Conservation (phyloP, 2,329 filamentous ascomycete genomes). For the Diaporthe humulicola region DNA sequence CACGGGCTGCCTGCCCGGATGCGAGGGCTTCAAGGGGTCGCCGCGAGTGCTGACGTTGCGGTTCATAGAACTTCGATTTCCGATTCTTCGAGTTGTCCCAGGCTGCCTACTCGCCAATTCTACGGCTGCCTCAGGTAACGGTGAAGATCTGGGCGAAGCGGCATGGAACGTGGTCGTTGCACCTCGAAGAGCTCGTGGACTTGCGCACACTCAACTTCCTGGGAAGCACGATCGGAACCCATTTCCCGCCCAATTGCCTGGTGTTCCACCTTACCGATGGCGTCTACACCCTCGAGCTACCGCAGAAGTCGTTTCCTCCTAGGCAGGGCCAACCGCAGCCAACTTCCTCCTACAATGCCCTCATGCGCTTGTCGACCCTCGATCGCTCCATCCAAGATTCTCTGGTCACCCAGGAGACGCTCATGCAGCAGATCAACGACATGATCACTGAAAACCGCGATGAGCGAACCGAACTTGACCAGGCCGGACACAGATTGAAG, state of each 20-base stretch:
- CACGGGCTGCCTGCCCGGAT: background rate
- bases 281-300: slow-evolving; percentile 84
- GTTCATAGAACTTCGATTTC: slow-evolving; percentile 83
- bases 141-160: slow-evolving; percentile 81
- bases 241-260: slow-evolving; percentile 84
- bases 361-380: slow-evolving; percentile 90
- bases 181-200: slow-evolving; percentile 81
- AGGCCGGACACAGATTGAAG: slow-evolving; percentile 63
- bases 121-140: slow-evolving; percentile 73
- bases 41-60: slow-evolving; percentile 37
- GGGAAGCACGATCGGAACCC: slow-evolving; percentile 77
- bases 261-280: slow-evolving; percentile 90
- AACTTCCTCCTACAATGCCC: slow-evolving; percentile 86
- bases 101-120: slow-evolving; percentile 70
- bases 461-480: slow-evolving; percentile 55
- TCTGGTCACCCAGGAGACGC: slow-evolving; percentile 78
- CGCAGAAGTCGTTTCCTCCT: slow-evolving; percentile 62
- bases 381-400: slow-evolving; percentile 94
- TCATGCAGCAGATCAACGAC: slow-evolving; percentile 83
- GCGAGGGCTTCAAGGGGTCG: background rate
- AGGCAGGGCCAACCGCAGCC: slow-evolving; percentile 65
- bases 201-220: slow-evolving; percentile 83
- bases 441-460: slow-evolving; percentile 59
- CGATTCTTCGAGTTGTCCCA: slow-evolving; percentile 82
- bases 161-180: slow-evolving; percentile 67